phyloP scores from a whole-genome alignment of 305 asterid species.

The Solanum chacoense region DNA sequence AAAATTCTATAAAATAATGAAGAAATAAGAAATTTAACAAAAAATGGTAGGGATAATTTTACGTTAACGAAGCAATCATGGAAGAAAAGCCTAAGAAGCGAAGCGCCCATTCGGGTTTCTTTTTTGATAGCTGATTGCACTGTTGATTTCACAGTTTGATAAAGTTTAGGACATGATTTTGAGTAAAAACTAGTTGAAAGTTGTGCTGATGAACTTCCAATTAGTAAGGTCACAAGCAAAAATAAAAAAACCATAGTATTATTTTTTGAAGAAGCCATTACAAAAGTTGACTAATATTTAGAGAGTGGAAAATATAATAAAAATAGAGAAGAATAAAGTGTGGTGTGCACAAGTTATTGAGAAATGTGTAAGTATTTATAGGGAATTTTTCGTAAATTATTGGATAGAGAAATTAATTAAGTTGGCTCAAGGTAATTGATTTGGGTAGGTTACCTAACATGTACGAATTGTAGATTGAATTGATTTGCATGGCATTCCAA shows the following conservation, averaged over 20 bases:
- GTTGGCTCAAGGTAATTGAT: constrained; percentile 9
- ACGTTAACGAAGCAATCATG: constrained; percentile 58
- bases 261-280: constrained; percentile 18
- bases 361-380: constrained; percentile 14
- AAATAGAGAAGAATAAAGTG: neutral
- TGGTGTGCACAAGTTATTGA: constrained; percentile 5
- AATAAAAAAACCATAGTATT: constrained; percentile 26
- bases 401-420: neutral
- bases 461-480: neutral
- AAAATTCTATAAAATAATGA: no score
- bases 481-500: constrained; percentile 20
- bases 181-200: constrained; percentile 28
- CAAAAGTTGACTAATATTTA: neutral
- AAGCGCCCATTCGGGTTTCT: constrained; percentile 62
- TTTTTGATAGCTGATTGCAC: constrained; percentile 31
- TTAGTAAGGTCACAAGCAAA: constrained; percentile 11
- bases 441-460: constrained; percentile 44
- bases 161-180: constrained; percentile 36
- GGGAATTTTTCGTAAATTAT: neutral
- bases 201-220: constrained; percentile 25
- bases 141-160: constrained; percentile 14
- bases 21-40: neutral
- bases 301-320: neutral
- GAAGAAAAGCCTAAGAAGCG: constrained; percentile 39
- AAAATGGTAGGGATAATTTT: neutral